A percentile compares a stretch with the other conserved stretches of the same genome.
Evolutionary conservation across 495 filamentous ascomycete genomes (phyloP).

Genomic region (Sordaria brevicollis): DNA sequence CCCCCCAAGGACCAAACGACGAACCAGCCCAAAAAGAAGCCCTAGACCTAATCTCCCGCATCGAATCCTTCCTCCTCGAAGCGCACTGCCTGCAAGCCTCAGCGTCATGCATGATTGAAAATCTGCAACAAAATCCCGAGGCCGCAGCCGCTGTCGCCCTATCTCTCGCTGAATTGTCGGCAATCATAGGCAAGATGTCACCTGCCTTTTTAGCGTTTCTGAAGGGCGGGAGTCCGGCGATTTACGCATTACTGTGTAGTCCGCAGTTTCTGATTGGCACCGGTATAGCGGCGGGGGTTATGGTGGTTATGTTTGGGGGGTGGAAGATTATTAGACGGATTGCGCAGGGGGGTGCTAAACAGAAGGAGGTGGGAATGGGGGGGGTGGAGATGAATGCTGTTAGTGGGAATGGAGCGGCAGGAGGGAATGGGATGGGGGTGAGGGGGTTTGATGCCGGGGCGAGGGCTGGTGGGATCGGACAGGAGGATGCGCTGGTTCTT

Average conservation of each 20-base stretch:
- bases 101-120: slow-evolving; percentile 73
- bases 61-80: slow-evolving; percentile 68
- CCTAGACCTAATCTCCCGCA: slow-evolving; percentile 51
- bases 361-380: slow-evolving; percentile 44
- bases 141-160: slow-evolving; percentile 91
- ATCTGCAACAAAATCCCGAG: slow-evolving; percentile 82
- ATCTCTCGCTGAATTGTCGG: slow-evolving; percentile 83
- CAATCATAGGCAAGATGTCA: slow-evolving; percentile 70
- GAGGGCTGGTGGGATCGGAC: background rate
- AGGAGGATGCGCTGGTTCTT: slow-evolving; percentile 39
- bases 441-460: background rate
- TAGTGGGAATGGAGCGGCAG: background rate
- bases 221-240: slow-evolving; percentile 68
- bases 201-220: slow-evolving; percentile 64
- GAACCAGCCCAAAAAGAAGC: slow-evolving; percentile 40
- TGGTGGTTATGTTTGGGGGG: slow-evolving; percentile 86
- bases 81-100: slow-evolving; percentile 79
- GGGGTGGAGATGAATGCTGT: slow-evolving; percentile 40
- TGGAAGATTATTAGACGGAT: slow-evolving; percentile 95
- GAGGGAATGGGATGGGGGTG: background rate
- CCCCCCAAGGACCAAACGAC: slow-evolving; percentile 41
- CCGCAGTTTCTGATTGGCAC: slow-evolving; percentile 92
- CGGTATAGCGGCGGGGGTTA: slow-evolving; percentile 79
- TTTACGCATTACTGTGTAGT: slow-evolving; percentile 77
- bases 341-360: slow-evolving; percentile 28